Evolutionary conservation across 345 rosid genomes (phyloP).

Genomic region (Hibiscus tridactylites): DNA sequence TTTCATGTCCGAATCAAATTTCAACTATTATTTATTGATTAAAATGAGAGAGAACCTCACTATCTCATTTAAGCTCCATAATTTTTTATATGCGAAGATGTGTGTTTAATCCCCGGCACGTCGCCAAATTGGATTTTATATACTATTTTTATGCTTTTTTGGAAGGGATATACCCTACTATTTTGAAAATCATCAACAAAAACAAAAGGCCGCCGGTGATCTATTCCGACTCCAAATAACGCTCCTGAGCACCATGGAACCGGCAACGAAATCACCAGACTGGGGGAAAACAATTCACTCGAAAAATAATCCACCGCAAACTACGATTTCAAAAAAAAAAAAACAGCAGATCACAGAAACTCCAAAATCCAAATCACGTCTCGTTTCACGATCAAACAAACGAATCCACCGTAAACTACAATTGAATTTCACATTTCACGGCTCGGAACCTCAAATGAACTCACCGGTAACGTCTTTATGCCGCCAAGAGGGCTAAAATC

Average conservation of each 20-base stretch:
- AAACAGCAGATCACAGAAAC: background rate
- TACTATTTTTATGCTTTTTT: too few relatives aligned
- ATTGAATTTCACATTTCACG: background rate
- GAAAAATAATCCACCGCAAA: background rate
- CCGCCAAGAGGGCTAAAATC: background rate
- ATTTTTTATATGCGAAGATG: background rate
- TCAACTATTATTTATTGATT: too few relatives aligned
- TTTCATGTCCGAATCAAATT: too few relatives aligned
- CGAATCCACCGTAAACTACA: background rate
- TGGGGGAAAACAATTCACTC: background rate
- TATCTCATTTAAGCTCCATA: too few relatives aligned
- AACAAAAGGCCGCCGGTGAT: background rate
- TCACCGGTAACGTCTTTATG: conserved; percentile 14
- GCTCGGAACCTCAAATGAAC: conserved; percentile 14
- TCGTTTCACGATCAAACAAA: background rate
- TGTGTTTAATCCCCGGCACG: too few relatives aligned
- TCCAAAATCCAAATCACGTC: background rate
- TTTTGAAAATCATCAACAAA: background rate
- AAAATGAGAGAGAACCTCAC: background rate
- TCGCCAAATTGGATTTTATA: too few relatives aligned
- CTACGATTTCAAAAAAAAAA: background rate
- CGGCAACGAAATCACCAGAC: background rate
- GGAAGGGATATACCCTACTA: too few relatives aligned
- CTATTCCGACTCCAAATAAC: too few relatives aligned
- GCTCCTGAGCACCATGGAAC: background rate